Conservation (phyloP, 2,329 filamentous ascomycete genomes). For the Trichoderma lentiforme region DNA sequence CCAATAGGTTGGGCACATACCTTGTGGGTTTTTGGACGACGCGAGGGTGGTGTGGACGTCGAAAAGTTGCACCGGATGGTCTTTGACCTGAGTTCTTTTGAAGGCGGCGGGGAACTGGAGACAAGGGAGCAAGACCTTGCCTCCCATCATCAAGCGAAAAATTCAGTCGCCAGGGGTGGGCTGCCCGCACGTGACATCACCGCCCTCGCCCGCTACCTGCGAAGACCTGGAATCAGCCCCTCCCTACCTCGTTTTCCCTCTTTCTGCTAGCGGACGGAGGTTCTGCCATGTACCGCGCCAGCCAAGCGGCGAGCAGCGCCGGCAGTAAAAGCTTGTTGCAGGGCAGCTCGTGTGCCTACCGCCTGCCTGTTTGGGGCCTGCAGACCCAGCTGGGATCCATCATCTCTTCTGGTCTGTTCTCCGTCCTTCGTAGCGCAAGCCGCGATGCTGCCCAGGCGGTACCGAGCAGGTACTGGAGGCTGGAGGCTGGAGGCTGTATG, state of each 20-base stretch:
- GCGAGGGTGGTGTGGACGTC: conserved; percentile 34
- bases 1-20: conserved; percentile 20
- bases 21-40: conserved; percentile 24
- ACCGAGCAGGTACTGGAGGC: neutral
- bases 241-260: neutral
- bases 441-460: neutral
- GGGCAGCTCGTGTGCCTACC: neutral
- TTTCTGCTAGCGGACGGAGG: neutral
- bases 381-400: neutral
- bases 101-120: conserved; percentile 41
- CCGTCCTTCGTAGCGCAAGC: conserved; percentile 11
- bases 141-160: conserved; percentile 37
- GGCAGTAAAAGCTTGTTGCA: neutral
- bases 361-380: neutral
- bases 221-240: neutral
- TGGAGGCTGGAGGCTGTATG: neutral
- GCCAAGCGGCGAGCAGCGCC: neutral
- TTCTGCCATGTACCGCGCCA: neutral
- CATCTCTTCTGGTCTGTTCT: conserved; percentile 5
- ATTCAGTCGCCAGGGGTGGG: conserved; percentile 37
- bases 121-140: conserved; percentile 28
- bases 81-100: conserved; percentile 40
- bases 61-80: conserved; percentile 33
- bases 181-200: conserved; percentile 37
- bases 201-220: conserved; percentile 4